Base-by-base conservation (phyloP, 176 grass and related monocot genomes). In the Oryza meyeriana region DNA sequence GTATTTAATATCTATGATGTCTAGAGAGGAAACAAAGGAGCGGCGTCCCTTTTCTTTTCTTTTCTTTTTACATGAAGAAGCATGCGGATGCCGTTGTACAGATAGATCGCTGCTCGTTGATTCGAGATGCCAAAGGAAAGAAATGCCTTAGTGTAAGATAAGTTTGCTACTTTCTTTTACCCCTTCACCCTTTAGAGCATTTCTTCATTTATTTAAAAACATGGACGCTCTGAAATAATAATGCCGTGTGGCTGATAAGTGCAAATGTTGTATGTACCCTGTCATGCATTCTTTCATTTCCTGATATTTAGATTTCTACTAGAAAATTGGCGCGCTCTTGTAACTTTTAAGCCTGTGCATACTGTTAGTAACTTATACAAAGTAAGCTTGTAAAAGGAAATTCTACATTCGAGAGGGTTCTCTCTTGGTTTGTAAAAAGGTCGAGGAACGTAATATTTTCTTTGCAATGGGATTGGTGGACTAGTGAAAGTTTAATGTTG, bases 31-130 rank as follows among this genome's bases (percentile, higher is more conserved):
- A 82, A 42, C 55, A 31, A 33, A 50, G 45, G 33, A 24, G 61
- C 14, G 86, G 90, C 17, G 26, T 66, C 83, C 74, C 69, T 79
- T 84, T 84, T 88, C 77, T 35, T 74, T 84, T 88, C 65, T 50
- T 62, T 87, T 85, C 77, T 73, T 59, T 59, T 59, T 59, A 59
- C 55, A 59, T 24, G 9, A 59, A 59, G 55, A 59, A 59, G 55
- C n/a, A 59, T 59, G 55, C n/a, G 20, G 55, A 59, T 59, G 55
- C 55, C 55, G 22, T 59, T 59, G 55, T 59, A 59, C 55, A 59
- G 55, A 25, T 59, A 59, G 55, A 24, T 25, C n/a, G 25, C 55
- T 22, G 18, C 18, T 6, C 18, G 18, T 52, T 52, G 48, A 20
- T 55, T 59, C n/a, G 22, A 59, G 55, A 59, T 57, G 52, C 20